These are phyloP conservation scores for Trichophyton schoenleinii DNA, from an alignment of 2,329 filamentous ascomycete species.

Conservation along the genomic window DNA sequence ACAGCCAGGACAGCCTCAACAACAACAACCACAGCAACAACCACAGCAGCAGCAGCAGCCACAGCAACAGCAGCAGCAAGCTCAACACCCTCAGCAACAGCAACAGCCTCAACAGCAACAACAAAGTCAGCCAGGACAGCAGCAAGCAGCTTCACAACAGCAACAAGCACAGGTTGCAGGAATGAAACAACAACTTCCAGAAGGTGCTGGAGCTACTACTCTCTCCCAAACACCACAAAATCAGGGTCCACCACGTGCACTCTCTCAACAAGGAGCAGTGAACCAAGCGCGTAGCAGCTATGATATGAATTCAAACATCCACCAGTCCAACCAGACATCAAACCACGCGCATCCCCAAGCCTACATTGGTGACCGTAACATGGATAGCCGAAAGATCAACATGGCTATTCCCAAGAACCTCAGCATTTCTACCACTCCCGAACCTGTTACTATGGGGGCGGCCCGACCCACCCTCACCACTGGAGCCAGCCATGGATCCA, in stretches of 20 bases:
- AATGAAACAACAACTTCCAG: slow-evolving; percentile 21
- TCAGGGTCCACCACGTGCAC: slow-evolving; percentile 29
- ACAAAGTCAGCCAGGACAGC: slow-evolving; percentile 13
- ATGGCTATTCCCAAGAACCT: slow-evolving; percentile 76
- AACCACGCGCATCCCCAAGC: slow-evolving; percentile 31
- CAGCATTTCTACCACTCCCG: slow-evolving; percentile 52
- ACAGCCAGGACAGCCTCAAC: slow-evolving; percentile 13
- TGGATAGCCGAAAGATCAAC: slow-evolving; percentile 43
- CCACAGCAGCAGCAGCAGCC: slow-evolving; percentile 18
- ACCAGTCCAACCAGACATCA: slow-evolving; percentile 16
- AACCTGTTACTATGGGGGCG: slow-evolving; percentile 59
- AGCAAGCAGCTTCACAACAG: slow-evolving; percentile 15
- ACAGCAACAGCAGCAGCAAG: slow-evolving; percentile 10
- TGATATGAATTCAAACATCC: slow-evolving; percentile 22
- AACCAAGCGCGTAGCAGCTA: slow-evolving; percentile 32
- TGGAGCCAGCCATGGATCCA: slow-evolving; percentile 59
- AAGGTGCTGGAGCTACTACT: slow-evolving; percentile 22
- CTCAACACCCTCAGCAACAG: slow-evolving; percentile 15
- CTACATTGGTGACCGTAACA: slow-evolving; percentile 23
- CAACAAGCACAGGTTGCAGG: slow-evolving; percentile 20
- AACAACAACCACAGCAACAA: slow-evolving; percentile 15
- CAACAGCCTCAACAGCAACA: slow-evolving; percentile 12
- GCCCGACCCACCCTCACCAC: slow-evolving; percentile 72
- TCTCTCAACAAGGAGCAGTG: slow-evolving; percentile 37
- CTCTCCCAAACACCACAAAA: slow-evolving; percentile 21